Base-by-base conservation (phyloP, 2,329 filamentous ascomycete species). In the Cercospora beticola region DNA sequence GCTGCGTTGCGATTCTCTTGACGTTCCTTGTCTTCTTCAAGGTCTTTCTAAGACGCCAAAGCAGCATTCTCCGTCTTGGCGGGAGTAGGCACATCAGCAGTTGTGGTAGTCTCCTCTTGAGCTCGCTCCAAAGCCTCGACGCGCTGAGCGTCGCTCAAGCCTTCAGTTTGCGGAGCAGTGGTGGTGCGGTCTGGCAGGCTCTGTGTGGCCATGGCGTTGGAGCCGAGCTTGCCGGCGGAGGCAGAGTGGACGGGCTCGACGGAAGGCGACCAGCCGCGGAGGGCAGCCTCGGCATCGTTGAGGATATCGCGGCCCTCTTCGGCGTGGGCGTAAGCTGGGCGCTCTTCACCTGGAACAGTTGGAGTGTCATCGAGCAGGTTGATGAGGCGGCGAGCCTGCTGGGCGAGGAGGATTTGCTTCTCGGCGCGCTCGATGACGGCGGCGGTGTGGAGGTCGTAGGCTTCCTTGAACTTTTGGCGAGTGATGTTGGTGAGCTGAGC, bases 401-500 rank as follows among this genome's bases (percentile, higher is more conserved):
- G 92, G 67, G 95, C 94, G 16, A 99, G 87, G 69, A 99, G 92
- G 75, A 94, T 92, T 79, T 99, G 95, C 83, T 98, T 98, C 84
- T 98, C 95, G 26, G 93, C 93, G 33, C 94, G 91, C 84, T 99
- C 95, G 75, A 99, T 97, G 21, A 93, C 92, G 68, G 94, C 93
- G 16, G 91, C 88, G 72, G 97, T 92, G 79, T 98, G 93, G 69
- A 92, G 81, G 73, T 94, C 92, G 78, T 94, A 98, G 26, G 95
- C 92, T 81, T 97, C 92, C 83, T 97, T 97, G 82, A 99, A 86
- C 83, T 97, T 98, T 81, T 95, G 92, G 67, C 95, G 92, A 40
- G 95, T 98, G 74, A 97, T 89, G 80, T 99, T 99, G 77, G 92
- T 94, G 79, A 99, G 85, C 81, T 99, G 95, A 23, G 95, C 95